Percentiles rank a stretch among this genome's conserved stretches.
phyloP scores from a whole-genome alignment of 75 land plant genomes.

The Selaginella tamariscina region DNA sequence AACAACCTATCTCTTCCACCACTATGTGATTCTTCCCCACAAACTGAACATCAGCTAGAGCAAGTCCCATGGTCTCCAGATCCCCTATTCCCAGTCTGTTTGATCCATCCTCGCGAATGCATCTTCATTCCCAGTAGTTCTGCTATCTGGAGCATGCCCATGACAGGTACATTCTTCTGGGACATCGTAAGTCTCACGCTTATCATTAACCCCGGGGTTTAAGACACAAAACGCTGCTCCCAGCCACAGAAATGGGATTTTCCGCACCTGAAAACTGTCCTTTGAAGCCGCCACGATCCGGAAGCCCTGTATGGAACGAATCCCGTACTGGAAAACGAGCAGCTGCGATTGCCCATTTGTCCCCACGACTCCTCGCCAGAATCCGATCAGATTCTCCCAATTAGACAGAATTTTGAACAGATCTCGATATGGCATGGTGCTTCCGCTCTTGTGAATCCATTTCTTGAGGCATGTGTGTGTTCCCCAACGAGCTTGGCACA shows the following conservation, averaged over 20 bases:
- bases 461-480: slow-evolving; percentile 27
- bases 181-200: no score
- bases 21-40: slow-evolving; percentile 57
- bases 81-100: slow-evolving; percentile 21
- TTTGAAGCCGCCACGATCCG: slow-evolving; percentile 40
- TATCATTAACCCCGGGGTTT: slow-evolving; percentile 21
- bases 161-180: no score
- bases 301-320: slow-evolving; percentile 33
- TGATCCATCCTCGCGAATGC: background rate
- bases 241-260: slow-evolving; percentile 58
- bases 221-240: slow-evolving; percentile 37
- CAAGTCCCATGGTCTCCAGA: slow-evolving; percentile 16
- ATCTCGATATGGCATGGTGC: slow-evolving; percentile 23
- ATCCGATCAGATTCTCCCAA: slow-evolving; percentile 66
- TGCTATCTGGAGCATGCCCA: no score
- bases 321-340: slow-evolving; percentile 65
- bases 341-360: slow-evolving; percentile 25
- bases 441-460: slow-evolving; percentile 42
- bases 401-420: slow-evolving; percentile 40
- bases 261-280: slow-evolving; percentile 40
- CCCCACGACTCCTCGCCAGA: slow-evolving; percentile 68
- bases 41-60: slow-evolving; percentile 48
- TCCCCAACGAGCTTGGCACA: slow-evolving; percentile 74
- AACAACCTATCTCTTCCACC: slow-evolving; percentile 39
- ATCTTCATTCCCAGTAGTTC: background rate